phyloP scores from a whole-genome alignment of 805 yeast species.

The Debaryomyces prosopidis region DNA sequence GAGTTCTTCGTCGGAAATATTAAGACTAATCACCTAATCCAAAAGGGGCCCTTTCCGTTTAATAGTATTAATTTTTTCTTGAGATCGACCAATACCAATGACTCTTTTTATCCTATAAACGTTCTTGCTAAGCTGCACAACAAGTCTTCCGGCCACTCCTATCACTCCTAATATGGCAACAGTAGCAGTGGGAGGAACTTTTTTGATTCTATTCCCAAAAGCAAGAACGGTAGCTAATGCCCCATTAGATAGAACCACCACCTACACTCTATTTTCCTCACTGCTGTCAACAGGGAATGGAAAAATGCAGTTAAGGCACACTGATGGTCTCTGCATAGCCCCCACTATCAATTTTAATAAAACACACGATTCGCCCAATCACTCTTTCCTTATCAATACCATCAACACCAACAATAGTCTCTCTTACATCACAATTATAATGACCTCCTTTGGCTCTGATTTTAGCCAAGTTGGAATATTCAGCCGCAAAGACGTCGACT shows the following conservation, averaged over 20 bases:
- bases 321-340: too few relatives aligned
- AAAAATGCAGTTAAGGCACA: too few relatives aligned
- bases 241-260: neutral
- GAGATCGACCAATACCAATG: conserved; percentile 1
- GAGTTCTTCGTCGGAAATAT: neutral
- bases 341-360: too few relatives aligned
- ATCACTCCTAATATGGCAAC: conserved; percentile 3
- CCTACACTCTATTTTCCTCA: too few relatives aligned
- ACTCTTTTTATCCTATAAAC: neutral
- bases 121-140: conserved; percentile 1
- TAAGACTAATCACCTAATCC: conserved; percentile 1
- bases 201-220: neutral
- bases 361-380: too few relatives aligned
- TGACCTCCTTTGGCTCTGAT: too few relatives aligned
- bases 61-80: neutral
- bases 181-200: neutral
- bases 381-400: too few relatives aligned
- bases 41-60: neutral
- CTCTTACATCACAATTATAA: too few relatives aligned
- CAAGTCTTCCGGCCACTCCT: conserved; percentile 2
- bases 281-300: too few relatives aligned
- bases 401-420: too few relatives aligned
- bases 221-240: conserved; percentile 1
- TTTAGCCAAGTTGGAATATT: too few relatives aligned
- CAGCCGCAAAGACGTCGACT: too few relatives aligned